Evolutionary conservation across 495 filamentous ascomycete genomes (phyloP).

Genomic region (Podospora fimiseda): DNA sequence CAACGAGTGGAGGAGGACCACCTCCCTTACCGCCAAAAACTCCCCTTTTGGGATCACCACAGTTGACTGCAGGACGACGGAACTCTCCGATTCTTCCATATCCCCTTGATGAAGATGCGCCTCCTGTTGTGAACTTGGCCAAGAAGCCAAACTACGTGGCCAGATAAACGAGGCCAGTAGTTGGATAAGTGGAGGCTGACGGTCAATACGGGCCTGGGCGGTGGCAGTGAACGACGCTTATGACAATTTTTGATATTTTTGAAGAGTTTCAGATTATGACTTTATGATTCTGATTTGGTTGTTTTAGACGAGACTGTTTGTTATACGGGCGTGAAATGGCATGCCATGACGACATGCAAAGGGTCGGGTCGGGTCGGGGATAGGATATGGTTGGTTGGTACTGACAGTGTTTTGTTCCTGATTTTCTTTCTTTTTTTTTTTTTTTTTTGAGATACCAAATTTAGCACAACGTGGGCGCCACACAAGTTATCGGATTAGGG

Average conservation of each 20-base stretch:
- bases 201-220: neutral
- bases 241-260: neutral
- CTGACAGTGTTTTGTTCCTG: neutral
- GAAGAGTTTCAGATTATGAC: neutral
- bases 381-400: constrained; percentile 4
- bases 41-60: constrained; percentile 52
- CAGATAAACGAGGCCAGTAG: constrained; percentile 28
- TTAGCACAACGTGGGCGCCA: neutral
- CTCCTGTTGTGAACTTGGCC: constrained; percentile 74
- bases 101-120: constrained; percentile 72
- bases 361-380: neutral
- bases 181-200: neutral
- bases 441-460: constrained; percentile 8
- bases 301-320: too few species aligned
- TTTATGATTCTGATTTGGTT: neutral
- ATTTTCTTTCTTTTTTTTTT: neutral
- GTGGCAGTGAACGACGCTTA: neutral
- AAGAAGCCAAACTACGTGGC: constrained; percentile 74
- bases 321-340: neutral
- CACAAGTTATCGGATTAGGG: too few species aligned
- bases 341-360: neutral
- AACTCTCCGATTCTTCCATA: constrained; percentile 51
- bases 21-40: constrained; percentile 85
- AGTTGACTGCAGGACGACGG: constrained; percentile 3
- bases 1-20: constrained; percentile 42